Evolutionary conservation across 768 basidiomycete genomes (phyloP).

Genomic region (Agrocybe pediades): DNA sequence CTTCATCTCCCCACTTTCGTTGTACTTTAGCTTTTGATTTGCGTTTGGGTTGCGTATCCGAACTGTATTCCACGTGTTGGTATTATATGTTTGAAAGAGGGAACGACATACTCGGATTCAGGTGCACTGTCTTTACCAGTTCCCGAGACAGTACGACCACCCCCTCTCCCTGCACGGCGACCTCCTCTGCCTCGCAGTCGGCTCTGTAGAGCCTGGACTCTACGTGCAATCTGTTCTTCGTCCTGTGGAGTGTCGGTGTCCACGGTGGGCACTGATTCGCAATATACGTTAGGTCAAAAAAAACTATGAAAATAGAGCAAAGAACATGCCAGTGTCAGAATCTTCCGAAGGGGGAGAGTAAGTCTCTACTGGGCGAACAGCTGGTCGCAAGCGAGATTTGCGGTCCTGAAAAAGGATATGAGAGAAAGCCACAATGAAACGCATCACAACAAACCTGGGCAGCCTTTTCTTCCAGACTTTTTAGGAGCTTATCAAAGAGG

Average conservation of each 20-base stretch:
- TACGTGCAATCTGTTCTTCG: constrained; percentile 90
- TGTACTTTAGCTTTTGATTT: constrained; percentile 70
- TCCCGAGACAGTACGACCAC: constrained; percentile 43
- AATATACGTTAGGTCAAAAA: constrained; percentile 33
- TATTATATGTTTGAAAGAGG: constrained; percentile 4
- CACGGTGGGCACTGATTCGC: constrained; percentile 27
- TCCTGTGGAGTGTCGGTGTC: constrained; percentile 57
- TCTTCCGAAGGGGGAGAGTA: constrained; percentile 63
- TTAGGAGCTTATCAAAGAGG: constrained; percentile 75
- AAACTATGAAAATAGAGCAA: neutral
- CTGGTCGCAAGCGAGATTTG: constrained; percentile 59
- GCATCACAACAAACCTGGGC: constrained; percentile 48
- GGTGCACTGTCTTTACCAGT: constrained; percentile 63
- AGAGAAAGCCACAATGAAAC: constrained; percentile 1
- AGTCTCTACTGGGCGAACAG: constrained; percentile 37
- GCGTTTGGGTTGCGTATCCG: constrained; percentile 62
- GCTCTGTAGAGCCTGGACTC: constrained; percentile 88
- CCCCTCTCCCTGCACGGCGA: constrained; percentile 54
- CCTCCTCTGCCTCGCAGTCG: constrained; percentile 78
- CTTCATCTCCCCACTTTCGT: constrained; percentile 91
- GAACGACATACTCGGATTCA: constrained; percentile 66
- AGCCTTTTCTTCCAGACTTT: constrained; percentile 74
- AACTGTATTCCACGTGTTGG: constrained; percentile 34
- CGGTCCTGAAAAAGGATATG: constrained; percentile 55
- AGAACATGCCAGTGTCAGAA: constrained; percentile 50